Base-by-base conservation (phyloP, 345 rosid genomes). In the Geranium brycei region DNA sequence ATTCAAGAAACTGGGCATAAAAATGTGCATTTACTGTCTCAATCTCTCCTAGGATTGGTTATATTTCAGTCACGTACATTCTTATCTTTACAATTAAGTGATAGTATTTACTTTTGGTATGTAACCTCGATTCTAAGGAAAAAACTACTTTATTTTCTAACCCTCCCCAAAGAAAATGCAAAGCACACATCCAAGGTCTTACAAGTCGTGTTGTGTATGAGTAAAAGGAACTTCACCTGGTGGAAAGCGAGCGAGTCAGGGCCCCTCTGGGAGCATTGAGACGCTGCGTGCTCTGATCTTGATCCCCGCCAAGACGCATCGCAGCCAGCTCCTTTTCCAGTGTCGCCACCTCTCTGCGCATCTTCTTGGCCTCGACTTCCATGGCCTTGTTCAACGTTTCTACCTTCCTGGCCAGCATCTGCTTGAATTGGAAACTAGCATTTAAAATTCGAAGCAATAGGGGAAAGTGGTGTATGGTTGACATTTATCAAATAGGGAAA, bases 391-490 rank as follows among this genome's bases (percentile, higher is more conserved):
- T 75, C 62, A 79, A 68, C 18, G 72, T 75, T 17, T 79, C 79
- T 15, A 79, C 82, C 69, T 79, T 79, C 82, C 75, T 79, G 13
- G 77, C 82, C 68, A 79, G 66, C 77, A 75, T 79, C 79, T 79
- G 74, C 16, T 19, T 63, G 17, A 40, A 35, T 15, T 5, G 17
- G 7, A 13, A 58, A 67, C 17, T 17, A 60, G 35, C 18, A 31
- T 35, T 30, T 13, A 1, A 16, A 28, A 66, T 71, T 18, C 61
- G 13, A 14, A 32, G 31, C n/a, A 38, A 41, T 11, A 23, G 28
- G 28, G 23, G 17, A 23, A 23, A 38, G 47, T 38, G 8, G 47
- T 5, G 47, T 5, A 38, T 38, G 47, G 47, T 38, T 38, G 47
- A 38, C 8, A 38, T 38, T 5, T 23, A 38, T 38, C 47, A 38